Conservation (phyloP, 2,329 filamentous ascomycete genomes). For the Fragosphaeria purpurea region DNA sequence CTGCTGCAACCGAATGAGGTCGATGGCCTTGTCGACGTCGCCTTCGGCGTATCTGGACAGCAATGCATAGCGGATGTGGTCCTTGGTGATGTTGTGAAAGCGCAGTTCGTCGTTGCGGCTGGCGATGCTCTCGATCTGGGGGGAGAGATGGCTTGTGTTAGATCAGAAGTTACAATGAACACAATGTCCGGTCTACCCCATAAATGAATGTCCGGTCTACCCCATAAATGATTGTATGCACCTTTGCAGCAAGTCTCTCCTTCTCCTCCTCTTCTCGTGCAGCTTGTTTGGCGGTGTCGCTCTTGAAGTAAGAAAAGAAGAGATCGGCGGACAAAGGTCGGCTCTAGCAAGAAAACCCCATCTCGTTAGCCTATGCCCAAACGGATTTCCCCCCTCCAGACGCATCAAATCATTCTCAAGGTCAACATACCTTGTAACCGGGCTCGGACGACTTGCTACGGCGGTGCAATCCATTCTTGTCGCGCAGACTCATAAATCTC, state of each 20-base stretch:
- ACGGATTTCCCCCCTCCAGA: too few relatives aligned
- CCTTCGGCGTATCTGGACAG: conserved; percentile 56
- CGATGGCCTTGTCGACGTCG: conserved; percentile 63
- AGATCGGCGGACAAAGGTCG: conserved; percentile 45
- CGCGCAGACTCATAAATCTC: conserved; percentile 61
- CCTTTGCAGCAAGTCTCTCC: conserved; percentile 17
- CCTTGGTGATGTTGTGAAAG: conserved; percentile 40
- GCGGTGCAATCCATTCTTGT: conserved; percentile 47
- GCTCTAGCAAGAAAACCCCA: conserved; percentile 23
- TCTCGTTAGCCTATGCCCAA: too few relatives aligned
- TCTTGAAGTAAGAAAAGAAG: conserved; percentile 56
- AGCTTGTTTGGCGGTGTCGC: conserved; percentile 45
- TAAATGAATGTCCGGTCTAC: too few relatives aligned
- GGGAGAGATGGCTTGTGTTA: background rate
- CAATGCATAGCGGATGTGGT: conserved; percentile 46
- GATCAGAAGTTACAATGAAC: background rate
- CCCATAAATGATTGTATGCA: background rate
- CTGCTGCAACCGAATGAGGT: conserved; percentile 68
- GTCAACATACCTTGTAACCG: conserved; percentile 38
- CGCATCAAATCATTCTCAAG: too few relatives aligned
- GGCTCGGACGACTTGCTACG: conserved; percentile 47
- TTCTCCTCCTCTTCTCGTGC: conserved; percentile 44
- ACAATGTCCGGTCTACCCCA: too few relatives aligned
- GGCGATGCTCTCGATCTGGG: conserved; percentile 32
- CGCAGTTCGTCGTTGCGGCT: conserved; percentile 32